These are phyloP conservation scores for Aspergillus arachidicola DNA, from an alignment of 2,329 filamentous ascomycete species.

Conservation along the genomic window DNA sequence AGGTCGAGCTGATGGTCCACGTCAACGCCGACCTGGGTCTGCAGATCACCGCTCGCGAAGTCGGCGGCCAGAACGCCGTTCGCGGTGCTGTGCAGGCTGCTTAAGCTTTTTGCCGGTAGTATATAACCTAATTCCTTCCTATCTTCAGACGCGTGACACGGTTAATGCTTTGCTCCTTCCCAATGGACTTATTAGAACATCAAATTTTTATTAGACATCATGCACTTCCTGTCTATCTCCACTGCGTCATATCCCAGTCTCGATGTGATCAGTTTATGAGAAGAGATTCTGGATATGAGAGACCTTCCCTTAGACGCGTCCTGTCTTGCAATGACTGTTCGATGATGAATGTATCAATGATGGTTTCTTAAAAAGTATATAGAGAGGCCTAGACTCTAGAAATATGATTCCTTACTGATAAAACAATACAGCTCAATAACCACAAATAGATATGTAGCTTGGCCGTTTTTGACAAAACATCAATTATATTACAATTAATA, in stretches of 20 bases:
- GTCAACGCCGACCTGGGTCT: conserved; percentile 78
- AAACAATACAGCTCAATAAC: not conserved
- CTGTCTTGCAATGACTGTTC: conserved; percentile 21
- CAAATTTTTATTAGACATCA: conserved; percentile 10
- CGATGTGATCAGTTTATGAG: not conserved
- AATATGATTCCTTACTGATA: not conserved
- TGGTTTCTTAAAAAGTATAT: conserved; percentile 26
- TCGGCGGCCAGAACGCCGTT: conserved; percentile 83
- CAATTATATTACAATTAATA: conserved; percentile 24
- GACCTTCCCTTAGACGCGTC: not conserved
- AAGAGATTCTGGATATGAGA: not conserved
- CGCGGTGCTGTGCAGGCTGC: conserved; percentile 60
- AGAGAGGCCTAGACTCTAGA: conserved; percentile 20
- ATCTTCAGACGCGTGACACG: conserved; percentile 3
- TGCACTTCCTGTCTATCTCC: not conserved
- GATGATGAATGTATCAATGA: conserved; percentile 29
- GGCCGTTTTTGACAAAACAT: not conserved
- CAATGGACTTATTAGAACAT: conserved; percentile 11
- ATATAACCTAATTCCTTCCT: conserved; percentile 9
- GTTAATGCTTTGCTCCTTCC: conserved; percentile 11
- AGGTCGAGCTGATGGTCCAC: conserved; percentile 93
- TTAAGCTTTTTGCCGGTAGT: conserved; percentile 20
- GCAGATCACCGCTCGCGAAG: conserved; percentile 79
- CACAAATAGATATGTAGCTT: not conserved
- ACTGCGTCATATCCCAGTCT: not conserved